Base-by-base conservation (phyloP, 176 grass and related monocot genomes). In the Microstegium vimineum region DNA sequence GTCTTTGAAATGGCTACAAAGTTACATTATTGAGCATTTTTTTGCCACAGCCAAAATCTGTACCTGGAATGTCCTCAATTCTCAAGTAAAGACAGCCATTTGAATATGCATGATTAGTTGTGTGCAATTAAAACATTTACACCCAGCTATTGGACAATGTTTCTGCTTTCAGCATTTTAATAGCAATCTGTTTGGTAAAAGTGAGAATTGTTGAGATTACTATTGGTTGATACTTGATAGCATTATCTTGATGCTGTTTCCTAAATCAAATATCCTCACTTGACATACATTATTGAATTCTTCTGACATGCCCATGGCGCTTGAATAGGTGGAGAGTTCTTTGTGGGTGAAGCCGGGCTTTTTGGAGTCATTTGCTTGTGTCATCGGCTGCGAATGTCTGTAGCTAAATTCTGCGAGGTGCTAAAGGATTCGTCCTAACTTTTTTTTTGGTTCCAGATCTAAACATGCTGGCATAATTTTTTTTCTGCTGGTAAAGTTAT, bases 381-480 rank as follows among this genome's bases (percentile, higher is more conserved):
- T 71, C 94, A 97, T 86, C 83, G 32, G 42, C 71, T 90, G 61
- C 89, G 81, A 83, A 94, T 97, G 94, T 97, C 94, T 49, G 82
- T 97, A 57, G 91, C 91, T 69, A 93, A 91, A 73, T 97, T 97
- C 86, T 97, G 94, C 41, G 91, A 97, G 94, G 94, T 97, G 87
- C 25, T 67, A 59, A 47, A 86, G 27, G 85, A 87, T 18, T 30
- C 27, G 8, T 68, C 64, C 60, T 76, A 30, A 33, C 49, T 60
- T 83, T 80, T 45, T 81, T 30, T 64, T 15, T 83, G 59, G 34
- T 68, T 78, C 16, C 14, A 4, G 23, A 60, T 69, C 51, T 51
- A 65, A 25, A 40, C 32, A 56, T 13, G 18, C 66, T 75, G 41
- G 37, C 17, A 40, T 36, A 42, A 0, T 20, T 70, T 51, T 79